Conservation (phyloP, 2,329 filamentous ascomycete genomes). For the Endothia cerciana region DNA sequence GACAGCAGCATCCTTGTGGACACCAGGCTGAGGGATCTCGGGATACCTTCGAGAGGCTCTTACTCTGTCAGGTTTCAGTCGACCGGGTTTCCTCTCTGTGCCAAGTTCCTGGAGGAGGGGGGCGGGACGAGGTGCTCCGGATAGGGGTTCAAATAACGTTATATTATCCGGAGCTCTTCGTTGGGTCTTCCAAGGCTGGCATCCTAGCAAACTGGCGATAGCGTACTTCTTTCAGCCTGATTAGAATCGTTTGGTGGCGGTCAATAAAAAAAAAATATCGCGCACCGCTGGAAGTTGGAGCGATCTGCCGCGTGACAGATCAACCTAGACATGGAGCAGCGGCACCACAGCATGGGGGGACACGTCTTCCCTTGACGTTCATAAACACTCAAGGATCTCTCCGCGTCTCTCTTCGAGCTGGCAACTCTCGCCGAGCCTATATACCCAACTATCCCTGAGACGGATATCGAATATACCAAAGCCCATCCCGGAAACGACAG, state of each 20-base stretch:
- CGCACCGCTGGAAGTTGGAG: too few relatives aligned
- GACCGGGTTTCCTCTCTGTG: neutral
- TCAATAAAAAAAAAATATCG: neutral
- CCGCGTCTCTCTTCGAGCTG: neutral
- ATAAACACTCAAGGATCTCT: neutral
- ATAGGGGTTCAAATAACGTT: neutral
- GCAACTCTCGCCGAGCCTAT: neutral
- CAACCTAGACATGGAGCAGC: neutral
- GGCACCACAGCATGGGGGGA: neutral
- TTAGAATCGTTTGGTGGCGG: neutral
- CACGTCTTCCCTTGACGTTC: neutral
- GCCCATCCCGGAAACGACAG: neutral
- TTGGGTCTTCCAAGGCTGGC: neutral
- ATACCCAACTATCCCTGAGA: neutral
- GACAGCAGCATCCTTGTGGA: neutral
- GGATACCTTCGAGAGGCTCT: neutral
- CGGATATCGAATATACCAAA: neutral
- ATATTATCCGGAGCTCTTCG: neutral
- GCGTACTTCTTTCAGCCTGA: neutral
- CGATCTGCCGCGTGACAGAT: neutral
- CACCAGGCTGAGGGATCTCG: neutral
- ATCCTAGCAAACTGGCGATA: neutral
- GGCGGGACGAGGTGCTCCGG: conserved; percentile 8
- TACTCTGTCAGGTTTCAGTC: neutral
- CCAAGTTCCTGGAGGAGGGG: neutral